Conservation (phyloP, 1,284 basidiomycete genomes). For the Cryptococcus maquisensis region DNA sequence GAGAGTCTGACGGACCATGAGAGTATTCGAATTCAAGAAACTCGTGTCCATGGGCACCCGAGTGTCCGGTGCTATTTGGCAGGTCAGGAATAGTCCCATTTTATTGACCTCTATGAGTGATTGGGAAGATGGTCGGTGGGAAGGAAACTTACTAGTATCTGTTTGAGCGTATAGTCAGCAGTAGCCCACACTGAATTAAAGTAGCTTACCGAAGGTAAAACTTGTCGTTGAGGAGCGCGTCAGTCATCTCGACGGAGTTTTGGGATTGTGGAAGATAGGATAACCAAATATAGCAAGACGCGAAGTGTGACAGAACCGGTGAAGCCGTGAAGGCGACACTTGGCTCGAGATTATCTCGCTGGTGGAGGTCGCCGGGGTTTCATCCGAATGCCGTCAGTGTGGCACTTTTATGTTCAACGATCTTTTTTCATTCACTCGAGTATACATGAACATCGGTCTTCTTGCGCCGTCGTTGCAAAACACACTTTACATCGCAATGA, state of each 20-base stretch:
- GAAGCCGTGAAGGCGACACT: neutral
- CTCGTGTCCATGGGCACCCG: constrained; percentile 93
- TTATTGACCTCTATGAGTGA: neutral
- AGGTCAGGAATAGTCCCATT: constrained; percentile 2
- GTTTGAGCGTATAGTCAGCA: constrained; percentile 14
- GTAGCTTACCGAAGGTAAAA: constrained; percentile 70
- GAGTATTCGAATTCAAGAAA: constrained; percentile 99
- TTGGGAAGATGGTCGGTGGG: neutral
- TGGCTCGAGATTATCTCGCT: neutral
- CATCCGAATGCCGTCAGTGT: neutral
- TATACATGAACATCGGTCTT: too few relatives aligned
- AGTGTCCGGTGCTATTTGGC: constrained; percentile 76
- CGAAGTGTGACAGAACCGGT: neutral
- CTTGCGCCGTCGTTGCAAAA: too few relatives aligned
- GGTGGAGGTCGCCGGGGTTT: constrained; percentile 1
- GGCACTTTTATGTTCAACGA: too few relatives aligned
- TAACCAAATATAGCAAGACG: neutral
- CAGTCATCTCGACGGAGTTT: constrained; percentile 13
- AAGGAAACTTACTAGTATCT: constrained; percentile 80
- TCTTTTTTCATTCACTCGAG: too few relatives aligned
- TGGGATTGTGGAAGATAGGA: neutral
- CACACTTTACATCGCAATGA: neutral
- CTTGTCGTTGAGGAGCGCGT: constrained; percentile 56
- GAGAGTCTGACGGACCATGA: constrained; percentile 64
- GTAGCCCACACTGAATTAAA: neutral